These are phyloP conservation scores for Macroventuria anomochaeta DNA, from an alignment of 2,329 filamentous ascomycete genomes.

Conservation along the genomic window DNA sequence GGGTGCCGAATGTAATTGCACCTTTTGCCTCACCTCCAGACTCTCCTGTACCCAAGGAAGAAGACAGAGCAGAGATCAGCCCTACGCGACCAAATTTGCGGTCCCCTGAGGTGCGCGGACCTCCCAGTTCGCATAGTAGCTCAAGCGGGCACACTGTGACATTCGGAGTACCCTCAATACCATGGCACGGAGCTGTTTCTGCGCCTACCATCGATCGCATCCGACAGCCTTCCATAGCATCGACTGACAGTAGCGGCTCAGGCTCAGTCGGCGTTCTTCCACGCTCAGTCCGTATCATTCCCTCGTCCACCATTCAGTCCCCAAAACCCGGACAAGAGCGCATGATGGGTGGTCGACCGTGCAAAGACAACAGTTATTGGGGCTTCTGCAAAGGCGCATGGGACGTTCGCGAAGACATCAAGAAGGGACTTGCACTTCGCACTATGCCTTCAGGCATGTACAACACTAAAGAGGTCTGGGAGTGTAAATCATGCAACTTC, in stretches of 20 bases:
- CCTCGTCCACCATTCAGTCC: conserved; percentile 28
- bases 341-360: conserved; percentile 47
- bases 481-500: conserved; percentile 46
- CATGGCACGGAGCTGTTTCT: conserved; percentile 10
- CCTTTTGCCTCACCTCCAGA: conserved; percentile 9
- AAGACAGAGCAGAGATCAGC: neutral
- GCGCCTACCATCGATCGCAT: conserved; percentile 4
- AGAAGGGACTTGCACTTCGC: conserved; percentile 41
- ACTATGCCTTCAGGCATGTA: conserved; percentile 46
- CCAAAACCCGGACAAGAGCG: conserved; percentile 25
- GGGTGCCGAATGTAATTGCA: conserved; percentile 5
- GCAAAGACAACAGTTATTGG: conserved; percentile 51
- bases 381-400: conserved; percentile 52
- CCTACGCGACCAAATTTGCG: neutral
- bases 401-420: conserved; percentile 42
- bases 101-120: neutral
- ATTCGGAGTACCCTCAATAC: neutral
- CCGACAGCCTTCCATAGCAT: conserved; percentile 25
- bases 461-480: conserved; percentile 43
- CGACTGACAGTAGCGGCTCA: conserved; percentile 27
- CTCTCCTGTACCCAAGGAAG: neutral
- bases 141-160: conserved; percentile 16
- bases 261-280: conserved; percentile 23
- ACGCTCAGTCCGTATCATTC: conserved; percentile 19
- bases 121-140: conserved; percentile 8